A percentile compares a stretch with the other conserved stretches of the same genome.
Evolutionary conservation across 2,329 filamentous ascomycete genomes (phyloP).

Genomic region (Blastomyces emzantsi): DNA sequence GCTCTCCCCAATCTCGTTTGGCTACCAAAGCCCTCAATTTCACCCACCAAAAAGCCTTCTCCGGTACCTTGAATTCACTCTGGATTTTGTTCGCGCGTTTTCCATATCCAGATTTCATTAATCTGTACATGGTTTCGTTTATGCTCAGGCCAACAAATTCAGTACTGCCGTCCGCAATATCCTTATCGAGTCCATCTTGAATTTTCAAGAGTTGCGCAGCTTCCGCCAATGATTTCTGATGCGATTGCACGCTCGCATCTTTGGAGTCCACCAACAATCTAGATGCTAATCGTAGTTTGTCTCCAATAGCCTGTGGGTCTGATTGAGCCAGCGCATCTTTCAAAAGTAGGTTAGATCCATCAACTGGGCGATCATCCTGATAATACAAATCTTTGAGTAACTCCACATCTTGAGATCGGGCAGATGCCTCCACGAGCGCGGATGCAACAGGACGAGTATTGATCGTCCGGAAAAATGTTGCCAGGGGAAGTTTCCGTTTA

Average conservation of each 20-base stretch:
- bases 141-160: slow-evolving; percentile 74
- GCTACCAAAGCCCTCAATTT: slow-evolving; percentile 80
- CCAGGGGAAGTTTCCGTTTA: slow-evolving; percentile 81
- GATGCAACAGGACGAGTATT: slow-evolving; percentile 77
- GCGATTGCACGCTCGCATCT: slow-evolving; percentile 56
- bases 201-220: slow-evolving; percentile 69
- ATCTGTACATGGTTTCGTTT: slow-evolving; percentile 85
- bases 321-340: slow-evolving; percentile 70
- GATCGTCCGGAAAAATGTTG: slow-evolving; percentile 86
- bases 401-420: slow-evolving; percentile 66
- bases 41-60: slow-evolving; percentile 82
- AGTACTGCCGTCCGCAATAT: slow-evolving; percentile 54
- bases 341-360: slow-evolving; percentile 80
- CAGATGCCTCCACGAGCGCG: slow-evolving; percentile 79
- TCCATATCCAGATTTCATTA: slow-evolving; percentile 71
- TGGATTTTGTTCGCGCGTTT: slow-evolving; percentile 82
- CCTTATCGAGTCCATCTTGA: slow-evolving; percentile 79
- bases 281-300: slow-evolving; percentile 80
- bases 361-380: slow-evolving; percentile 83
- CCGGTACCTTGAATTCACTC: slow-evolving; percentile 84
- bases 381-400: slow-evolving; percentile 95
- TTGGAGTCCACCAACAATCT: slow-evolving; percentile 78
- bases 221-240: slow-evolving; percentile 69
- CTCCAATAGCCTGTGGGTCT: slow-evolving; percentile 59
- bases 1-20: slow-evolving; percentile 82